Base-by-base conservation (phyloP, 2,329 filamentous ascomycete genomes). In the Colletotrichum tropicale region DNA sequence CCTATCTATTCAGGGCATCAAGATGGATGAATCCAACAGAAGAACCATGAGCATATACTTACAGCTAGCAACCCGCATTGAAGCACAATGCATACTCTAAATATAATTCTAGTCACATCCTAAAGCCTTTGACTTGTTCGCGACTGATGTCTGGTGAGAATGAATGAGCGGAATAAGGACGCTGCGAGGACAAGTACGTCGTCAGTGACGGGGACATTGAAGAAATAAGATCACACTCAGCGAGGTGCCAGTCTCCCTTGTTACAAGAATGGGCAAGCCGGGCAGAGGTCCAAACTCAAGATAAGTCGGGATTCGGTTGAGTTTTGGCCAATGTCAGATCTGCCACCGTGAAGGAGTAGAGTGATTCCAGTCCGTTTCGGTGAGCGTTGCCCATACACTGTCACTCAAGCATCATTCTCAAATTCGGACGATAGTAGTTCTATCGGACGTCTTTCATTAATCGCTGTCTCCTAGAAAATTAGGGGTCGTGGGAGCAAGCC, bases 51-150 rank as follows among this genome's bases (percentile, higher is more conserved):
- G 24, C n/a, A 70, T 71, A n/a, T 74, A 70, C 16, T 36, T 34
- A 65, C n/a, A 71, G 34, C 28, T 52, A 64, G n/a, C 36, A 66
- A 38, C 56, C 21, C 30, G 58, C 43, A 64, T 58, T 60, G 16
- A 67, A 66, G 60, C 16, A 64, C 18, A 28, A n/a, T 24, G 26
- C 58, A 52, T 64, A 43, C 43, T 9, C 56, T 38, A 65, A 66
- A 71, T 66, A 71, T 74, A 74, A 71, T 71, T 28, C 26, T 70
- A 70, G 26, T 70, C 32, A 60, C 32, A 15, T 24, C 18, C 28
- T 30, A n/a, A 34, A 32, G 24, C 2, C 55, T 3, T 28, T 18
- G 24, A 30, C 15, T 30, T 30, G 6, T 52, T 52, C n/a, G 43
- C 43, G n/a, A 4, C 43, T 24, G 43, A 13, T 52, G 6, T 52